Percentiles rank a stretch among this genome's conserved stretches.
Evolutionary conservation across 305 asterid genomes (phyloP).

Genomic region (Euphrasia arctica): DNA sequence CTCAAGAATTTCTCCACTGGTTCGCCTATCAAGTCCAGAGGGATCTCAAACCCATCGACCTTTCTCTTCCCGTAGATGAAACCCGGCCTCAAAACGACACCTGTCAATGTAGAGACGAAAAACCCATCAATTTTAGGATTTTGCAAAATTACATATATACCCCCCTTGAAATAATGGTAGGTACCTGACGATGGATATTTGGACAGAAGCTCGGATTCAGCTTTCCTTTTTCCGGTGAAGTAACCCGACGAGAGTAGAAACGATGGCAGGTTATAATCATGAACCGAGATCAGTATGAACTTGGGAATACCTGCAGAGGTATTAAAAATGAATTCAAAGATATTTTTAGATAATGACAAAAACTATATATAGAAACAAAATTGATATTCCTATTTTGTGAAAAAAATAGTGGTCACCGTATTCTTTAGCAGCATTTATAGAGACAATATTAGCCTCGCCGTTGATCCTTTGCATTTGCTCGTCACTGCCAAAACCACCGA

Average conservation of each 20-base stretch:
- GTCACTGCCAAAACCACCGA: slow-evolving; percentile 96
- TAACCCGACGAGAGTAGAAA: slow-evolving; percentile 74
- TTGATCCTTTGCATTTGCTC: slow-evolving; percentile 93
- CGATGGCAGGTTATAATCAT: slow-evolving; percentile 89
- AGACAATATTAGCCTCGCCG: slow-evolving; percentile 91
- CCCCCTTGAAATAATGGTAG: background rate
- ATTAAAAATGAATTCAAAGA: background rate
- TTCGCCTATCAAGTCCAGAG: slow-evolving; percentile 80
- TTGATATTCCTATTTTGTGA: too few species aligned
- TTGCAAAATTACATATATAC: background rate
- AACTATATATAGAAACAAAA: too few species aligned
- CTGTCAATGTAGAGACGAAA: slow-evolving; percentile 39
- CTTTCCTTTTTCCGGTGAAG: slow-evolving; percentile 95
- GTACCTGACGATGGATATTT: slow-evolving; percentile 84
- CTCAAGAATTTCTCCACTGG: slow-evolving; percentile 69
- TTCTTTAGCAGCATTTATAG: slow-evolving; percentile 91
- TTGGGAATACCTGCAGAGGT: slow-evolving; percentile 68
- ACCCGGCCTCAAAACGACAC: slow-evolving; percentile 87
- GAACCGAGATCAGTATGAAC: slow-evolving; percentile 93
- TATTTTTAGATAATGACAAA: too few species aligned
- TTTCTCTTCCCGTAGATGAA: slow-evolving; percentile 90
- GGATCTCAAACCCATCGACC: slow-evolving; percentile 82
- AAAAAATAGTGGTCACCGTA: slow-evolving; percentile 45
- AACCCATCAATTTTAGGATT: background rate
- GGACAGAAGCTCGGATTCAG: slow-evolving; percentile 92